Percentiles rank a stretch among this genome's conserved stretches.
Conservation (phyloP, 768 basidiomycete species). For the Pholiota molesta region DNA sequence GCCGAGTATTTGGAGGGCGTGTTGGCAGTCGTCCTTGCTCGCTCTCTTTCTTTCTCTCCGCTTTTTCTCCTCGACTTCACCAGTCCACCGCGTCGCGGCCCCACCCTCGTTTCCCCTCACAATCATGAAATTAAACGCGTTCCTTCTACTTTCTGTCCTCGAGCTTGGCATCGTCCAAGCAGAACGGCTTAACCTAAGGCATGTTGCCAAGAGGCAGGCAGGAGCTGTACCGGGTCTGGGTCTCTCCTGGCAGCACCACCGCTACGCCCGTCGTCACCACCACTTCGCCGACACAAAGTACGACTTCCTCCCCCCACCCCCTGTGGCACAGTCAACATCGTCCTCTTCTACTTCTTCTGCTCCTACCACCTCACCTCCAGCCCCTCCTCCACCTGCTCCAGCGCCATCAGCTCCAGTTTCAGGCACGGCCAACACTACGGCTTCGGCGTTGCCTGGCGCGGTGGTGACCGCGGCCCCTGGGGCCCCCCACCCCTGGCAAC, state of each 20-base stretch:
- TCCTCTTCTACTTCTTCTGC: too few species aligned
- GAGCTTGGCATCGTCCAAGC: conserved; percentile 40
- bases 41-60: conserved; percentile 28
- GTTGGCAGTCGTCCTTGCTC: conserved; percentile 11
- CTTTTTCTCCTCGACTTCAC: background rate
- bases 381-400: conserved; percentile 19
- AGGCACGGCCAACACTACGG: conserved; percentile 12
- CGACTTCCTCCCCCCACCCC: too few species aligned
- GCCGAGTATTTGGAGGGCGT: background rate
- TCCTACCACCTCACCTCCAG: conserved; percentile 10
- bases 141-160: conserved; percentile 49
- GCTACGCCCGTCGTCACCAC: background rate
- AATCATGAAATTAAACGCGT: conserved; percentile 48
- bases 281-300: too few species aligned
- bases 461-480: conserved; percentile 17
- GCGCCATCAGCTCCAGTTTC: conserved; percentile 15
- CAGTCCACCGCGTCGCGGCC: conserved; percentile 16
- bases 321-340: too few species aligned
- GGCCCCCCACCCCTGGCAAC: conserved; percentile 45
- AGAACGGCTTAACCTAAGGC: conserved; percentile 35
- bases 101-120: conserved; percentile 25
- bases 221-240: background rate
- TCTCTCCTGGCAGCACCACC: background rate
- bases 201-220: conserved; percentile 46
- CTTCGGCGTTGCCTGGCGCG: conserved; percentile 8